Conservation (phyloP, 352 stramenopile genomes). For the Globisporangium abappressorium region DNA sequence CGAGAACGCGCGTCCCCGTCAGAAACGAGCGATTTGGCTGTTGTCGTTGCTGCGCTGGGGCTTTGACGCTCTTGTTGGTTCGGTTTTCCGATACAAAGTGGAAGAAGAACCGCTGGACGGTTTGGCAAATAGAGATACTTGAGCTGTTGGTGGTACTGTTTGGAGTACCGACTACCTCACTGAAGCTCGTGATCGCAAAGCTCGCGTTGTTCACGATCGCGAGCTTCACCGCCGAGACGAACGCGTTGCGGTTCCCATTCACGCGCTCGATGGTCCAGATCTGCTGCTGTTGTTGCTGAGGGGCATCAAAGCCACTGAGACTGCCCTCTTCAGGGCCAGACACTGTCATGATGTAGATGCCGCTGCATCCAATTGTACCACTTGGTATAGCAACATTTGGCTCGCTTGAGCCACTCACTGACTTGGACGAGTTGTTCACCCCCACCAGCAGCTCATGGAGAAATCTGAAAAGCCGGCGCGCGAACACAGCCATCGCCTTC, state of each 20-base stretch:
- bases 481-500: slow-evolving; percentile 46
- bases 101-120: slow-evolving; percentile 39
- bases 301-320: not conserved
- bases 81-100: slow-evolving; percentile 24
- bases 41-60: not conserved
- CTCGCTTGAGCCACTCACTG: not conserved
- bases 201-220: slow-evolving; percentile 31
- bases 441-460: slow-evolving; percentile 26
- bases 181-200: slow-evolving; percentile 29
- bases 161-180: not conserved
- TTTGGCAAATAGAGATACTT: slow-evolving; percentile 12
- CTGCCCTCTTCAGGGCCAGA: not conserved
- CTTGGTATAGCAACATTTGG: not conserved
- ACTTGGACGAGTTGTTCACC: not conserved
- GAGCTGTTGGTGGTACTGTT: not conserved
- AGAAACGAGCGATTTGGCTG: slow-evolving; percentile 33
- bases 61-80: not conserved
- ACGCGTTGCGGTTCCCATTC: slow-evolving; percentile 30
- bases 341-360: slow-evolving; percentile 19
- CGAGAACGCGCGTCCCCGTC: slow-evolving; percentile 14
- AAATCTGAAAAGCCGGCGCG: slow-evolving; percentile 39
- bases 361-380: slow-evolving; percentile 10
- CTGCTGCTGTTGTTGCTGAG: not conserved
- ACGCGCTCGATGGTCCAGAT: slow-evolving; percentile 27
- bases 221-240: slow-evolving; percentile 43